phyloP scores from a whole-genome alignment of 2,329 filamentous ascomycete species.

The Colletotrichum aenigma region DNA sequence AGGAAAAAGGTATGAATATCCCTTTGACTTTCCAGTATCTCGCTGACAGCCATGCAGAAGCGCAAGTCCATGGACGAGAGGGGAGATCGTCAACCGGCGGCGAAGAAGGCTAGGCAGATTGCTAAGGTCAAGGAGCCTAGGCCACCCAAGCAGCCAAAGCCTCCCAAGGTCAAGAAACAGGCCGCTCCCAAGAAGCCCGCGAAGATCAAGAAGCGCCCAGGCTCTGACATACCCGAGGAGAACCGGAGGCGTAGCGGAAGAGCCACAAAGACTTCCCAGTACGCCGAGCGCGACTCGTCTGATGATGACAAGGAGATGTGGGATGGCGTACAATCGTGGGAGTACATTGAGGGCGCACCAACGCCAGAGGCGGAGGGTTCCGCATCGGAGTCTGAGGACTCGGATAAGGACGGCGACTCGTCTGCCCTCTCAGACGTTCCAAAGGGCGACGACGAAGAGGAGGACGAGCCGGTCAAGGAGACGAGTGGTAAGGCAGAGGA shows the following conservation, averaged over 20 bases:
- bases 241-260: conserved; percentile 64
- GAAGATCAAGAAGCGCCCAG: conserved; percentile 26
- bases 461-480: conserved; percentile 20
- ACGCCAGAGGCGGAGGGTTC: conserved; percentile 26
- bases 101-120: conserved; percentile 45
- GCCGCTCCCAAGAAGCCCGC: conserved; percentile 24
- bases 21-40: background rate
- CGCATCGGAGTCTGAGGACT: conserved; percentile 5
- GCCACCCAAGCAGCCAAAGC: conserved; percentile 28
- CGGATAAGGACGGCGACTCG: conserved; percentile 4
- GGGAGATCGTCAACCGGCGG: conserved; percentile 46
- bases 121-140: conserved; percentile 29
- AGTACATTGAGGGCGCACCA: conserved; percentile 46
- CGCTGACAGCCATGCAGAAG: conserved; percentile 50
- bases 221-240: conserved; percentile 29
- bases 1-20: conserved; percentile 67
- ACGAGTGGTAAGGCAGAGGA: conserved; percentile 15
- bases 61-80: conserved; percentile 59
- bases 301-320: conserved; percentile 68
- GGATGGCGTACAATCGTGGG: conserved; percentile 63
- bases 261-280: conserved; percentile 41
- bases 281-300: conserved; percentile 61
- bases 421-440: conserved; percentile 10
- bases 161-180: conserved; percentile 29
- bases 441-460: conserved; percentile 16